phyloP scores from a whole-genome alignment of 148 eudicot species.

The Pouteria glomerata region DNA sequence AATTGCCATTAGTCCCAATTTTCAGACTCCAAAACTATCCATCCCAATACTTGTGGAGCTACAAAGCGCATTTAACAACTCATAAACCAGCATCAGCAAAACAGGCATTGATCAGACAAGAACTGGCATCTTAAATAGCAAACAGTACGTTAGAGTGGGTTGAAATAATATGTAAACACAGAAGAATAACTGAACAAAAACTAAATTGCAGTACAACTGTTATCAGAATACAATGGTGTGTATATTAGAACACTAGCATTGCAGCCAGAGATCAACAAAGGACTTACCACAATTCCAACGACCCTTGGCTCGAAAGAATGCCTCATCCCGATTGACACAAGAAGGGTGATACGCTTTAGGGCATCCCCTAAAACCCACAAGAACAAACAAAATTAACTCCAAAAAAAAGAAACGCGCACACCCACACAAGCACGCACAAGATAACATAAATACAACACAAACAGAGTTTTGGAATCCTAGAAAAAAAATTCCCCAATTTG shows the following conservation, averaged over 20 bases:
- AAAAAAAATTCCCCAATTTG: not conserved
- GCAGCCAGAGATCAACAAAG: not conserved
- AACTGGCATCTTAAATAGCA: not conserved
- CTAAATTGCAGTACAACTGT: not conserved
- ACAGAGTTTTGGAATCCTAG: not conserved
- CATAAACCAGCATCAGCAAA: not conserved
- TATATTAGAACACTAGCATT: not conserved
- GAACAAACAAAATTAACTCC: slow-evolving; percentile 14
- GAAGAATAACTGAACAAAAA: not conserved
- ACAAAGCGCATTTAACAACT: not conserved
- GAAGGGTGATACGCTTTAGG: slow-evolving; percentile 95
- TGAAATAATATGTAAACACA: not conserved
- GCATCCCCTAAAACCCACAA: slow-evolving; percentile 57
- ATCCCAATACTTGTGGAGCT: slow-evolving; percentile 1
- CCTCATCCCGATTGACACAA: slow-evolving; percentile 81
- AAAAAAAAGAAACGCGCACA: not conserved
- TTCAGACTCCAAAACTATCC: not conserved
- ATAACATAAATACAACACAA: not conserved
- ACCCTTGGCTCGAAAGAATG: slow-evolving; percentile 73
- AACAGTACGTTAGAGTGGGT: not conserved
- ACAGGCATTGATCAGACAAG: not conserved
- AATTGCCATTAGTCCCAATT: not conserved
- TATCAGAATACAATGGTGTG: not conserved
- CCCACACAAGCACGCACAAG: not conserved
- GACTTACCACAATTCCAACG: slow-evolving; percentile 90